Evolutionary conservation across 2,329 filamentous ascomycete genomes (phyloP).

Genomic region (Cytospora piceae): DNA sequence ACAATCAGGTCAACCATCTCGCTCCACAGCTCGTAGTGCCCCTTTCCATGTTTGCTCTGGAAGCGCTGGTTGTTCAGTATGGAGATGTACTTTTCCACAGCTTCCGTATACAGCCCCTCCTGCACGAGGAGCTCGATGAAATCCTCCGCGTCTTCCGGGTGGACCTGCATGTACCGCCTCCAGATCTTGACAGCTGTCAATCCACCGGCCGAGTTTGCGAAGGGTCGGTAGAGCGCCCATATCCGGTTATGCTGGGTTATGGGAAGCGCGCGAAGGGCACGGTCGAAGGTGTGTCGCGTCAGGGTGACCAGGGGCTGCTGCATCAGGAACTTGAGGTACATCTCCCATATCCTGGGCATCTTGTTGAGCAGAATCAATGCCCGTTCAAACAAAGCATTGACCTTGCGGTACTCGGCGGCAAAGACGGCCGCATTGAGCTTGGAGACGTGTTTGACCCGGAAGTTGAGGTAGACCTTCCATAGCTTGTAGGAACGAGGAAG

Average conservation of each 20-base stretch:
- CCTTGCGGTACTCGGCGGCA: slow-evolving; percentile 83
- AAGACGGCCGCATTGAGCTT: slow-evolving; percentile 83
- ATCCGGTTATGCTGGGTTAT: slow-evolving; percentile 95
- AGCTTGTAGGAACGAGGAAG: slow-evolving; percentile 96
- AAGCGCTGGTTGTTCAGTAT: slow-evolving; percentile 91
- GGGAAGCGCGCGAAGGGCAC: slow-evolving; percentile 86
- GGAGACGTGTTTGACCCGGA: slow-evolving; percentile 79
- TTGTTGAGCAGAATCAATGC: slow-evolving; percentile 94
- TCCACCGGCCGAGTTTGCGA: slow-evolving; percentile 88
- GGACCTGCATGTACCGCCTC: slow-evolving; percentile 95
- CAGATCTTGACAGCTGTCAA: slow-evolving; percentile 91
- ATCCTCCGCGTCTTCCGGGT: slow-evolving; percentile 92
- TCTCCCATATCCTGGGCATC: slow-evolving; percentile 98
- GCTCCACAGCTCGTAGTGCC: slow-evolving; percentile 94
- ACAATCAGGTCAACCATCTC: slow-evolving; percentile 97
- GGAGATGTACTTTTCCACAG: slow-evolving; percentile 87
- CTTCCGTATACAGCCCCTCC: slow-evolving; percentile 84
- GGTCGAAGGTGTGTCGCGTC: slow-evolving; percentile 87
- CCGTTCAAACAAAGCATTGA: slow-evolving; percentile 92
- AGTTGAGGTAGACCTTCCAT: slow-evolving; percentile 95
- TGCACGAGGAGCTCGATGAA: slow-evolving; percentile 88
- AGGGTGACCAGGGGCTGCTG: slow-evolving; percentile 89
- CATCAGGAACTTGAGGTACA: slow-evolving; percentile 86
- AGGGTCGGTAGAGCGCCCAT: slow-evolving; percentile 88
- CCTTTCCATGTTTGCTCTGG: slow-evolving; percentile 89